Evolutionary conservation across 345 rosid species (phyloP).

Genomic region (Rubroshorea leprosula): DNA sequence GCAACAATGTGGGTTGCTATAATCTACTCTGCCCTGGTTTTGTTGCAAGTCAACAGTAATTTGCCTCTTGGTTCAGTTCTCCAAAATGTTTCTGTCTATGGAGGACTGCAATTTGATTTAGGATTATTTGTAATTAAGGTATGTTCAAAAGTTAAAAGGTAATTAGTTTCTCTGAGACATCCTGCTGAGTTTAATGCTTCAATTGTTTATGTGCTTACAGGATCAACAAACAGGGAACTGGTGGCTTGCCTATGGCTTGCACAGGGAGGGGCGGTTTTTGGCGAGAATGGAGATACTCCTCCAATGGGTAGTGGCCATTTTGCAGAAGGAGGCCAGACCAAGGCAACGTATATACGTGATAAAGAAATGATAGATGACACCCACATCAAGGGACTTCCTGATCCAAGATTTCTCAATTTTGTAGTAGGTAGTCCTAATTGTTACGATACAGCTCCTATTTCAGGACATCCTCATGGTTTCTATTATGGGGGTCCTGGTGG

Average conservation of each 20-base stretch:
- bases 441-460: neutral
- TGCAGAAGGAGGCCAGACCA: neutral
- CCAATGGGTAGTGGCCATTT: constrained; percentile 5
- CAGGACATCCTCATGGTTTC: constrained; percentile 3
- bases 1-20: neutral
- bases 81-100: neutral
- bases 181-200: neutral
- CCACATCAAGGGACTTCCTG: neutral
- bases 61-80: neutral
- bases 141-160: neutral
- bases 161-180: neutral
- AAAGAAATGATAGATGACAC: neutral
- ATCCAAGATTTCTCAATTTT: neutral
- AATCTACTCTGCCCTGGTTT: constrained; percentile 3
- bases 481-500: neutral
- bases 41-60: neutral
- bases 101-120: neutral
- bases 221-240: constrained; percentile 23
- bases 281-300: neutral
- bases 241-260: constrained; percentile 19
- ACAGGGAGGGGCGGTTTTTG: neutral
- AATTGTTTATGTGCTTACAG: neutral
- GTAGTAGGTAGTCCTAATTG: neutral
- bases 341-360: neutral
- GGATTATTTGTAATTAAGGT: neutral